A percentile compares a stretch with the other conserved stretches of the same genome.
These are phyloP conservation scores for Metschnikowia borealis DNA, from an alignment of 805 yeast species.

Conservation along the genomic window DNA sequence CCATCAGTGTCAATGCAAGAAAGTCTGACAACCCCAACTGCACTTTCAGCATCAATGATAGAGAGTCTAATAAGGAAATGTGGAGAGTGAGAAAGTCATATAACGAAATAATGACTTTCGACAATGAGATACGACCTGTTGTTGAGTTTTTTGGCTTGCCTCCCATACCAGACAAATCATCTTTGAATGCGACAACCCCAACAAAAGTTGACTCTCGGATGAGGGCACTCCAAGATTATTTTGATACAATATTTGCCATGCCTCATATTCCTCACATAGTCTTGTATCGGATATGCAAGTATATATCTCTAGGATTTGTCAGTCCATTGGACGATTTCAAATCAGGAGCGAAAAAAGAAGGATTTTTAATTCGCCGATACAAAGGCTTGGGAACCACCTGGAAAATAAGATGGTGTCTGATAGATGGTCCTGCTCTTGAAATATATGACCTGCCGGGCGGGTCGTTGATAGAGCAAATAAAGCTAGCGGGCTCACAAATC, in stretches of 20 bases:
- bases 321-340: slow-evolving; percentile 52
- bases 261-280: slow-evolving; percentile 56
- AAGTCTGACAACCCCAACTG: slow-evolving; percentile 56
- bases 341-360: slow-evolving; percentile 57
- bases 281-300: slow-evolving; percentile 53
- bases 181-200: slow-evolving; percentile 61
- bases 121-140: slow-evolving; percentile 52
- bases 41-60: slow-evolving; percentile 60
- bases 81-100: slow-evolving; percentile 71
- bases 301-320: slow-evolving; percentile 63
- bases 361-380: slow-evolving; percentile 58
- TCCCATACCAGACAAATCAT: slow-evolving; percentile 56
- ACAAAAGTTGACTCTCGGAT: slow-evolving; percentile 60
- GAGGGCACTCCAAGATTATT: slow-evolving; percentile 53
- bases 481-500: slow-evolving; percentile 48
- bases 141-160: slow-evolving; percentile 54
- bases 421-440: slow-evolving; percentile 55
- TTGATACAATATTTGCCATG: slow-evolving; percentile 50
- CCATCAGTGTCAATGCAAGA: slow-evolving; percentile 34
- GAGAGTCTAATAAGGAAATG: slow-evolving; percentile 58
- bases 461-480: slow-evolving; percentile 47
- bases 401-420: slow-evolving; percentile 67
- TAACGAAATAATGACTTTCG: slow-evolving; percentile 57
- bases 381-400: slow-evolving; percentile 62
- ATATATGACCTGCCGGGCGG: slow-evolving; percentile 59